Evolutionary conservation across 768 basidiomycete species (phyloP).

Genomic region (Dictyophora rubrovolvata): DNA sequence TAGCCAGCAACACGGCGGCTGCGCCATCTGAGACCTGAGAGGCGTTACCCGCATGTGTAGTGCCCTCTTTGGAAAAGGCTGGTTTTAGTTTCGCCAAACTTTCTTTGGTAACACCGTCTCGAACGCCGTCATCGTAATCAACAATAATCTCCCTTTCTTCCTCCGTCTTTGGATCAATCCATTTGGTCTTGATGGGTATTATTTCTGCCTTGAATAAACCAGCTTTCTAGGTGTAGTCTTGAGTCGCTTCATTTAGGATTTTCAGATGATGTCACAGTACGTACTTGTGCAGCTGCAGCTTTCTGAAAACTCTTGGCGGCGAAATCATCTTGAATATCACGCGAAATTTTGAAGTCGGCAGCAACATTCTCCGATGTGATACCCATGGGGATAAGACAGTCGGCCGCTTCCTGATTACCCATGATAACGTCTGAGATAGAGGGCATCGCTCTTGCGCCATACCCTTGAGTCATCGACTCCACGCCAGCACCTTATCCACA

Average conservation of each 20-base stretch:
- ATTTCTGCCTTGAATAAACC: slow-evolving; percentile 82
- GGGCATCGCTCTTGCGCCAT: slow-evolving; percentile 46
- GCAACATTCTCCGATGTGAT: slow-evolving; percentile 95
- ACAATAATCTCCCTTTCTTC: slow-evolving; percentile 58
- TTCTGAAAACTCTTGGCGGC: slow-evolving; percentile 38
- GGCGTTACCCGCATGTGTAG: slow-evolving; percentile 76
- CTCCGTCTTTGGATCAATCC: slow-evolving; percentile 66
- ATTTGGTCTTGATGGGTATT: slow-evolving; percentile 62
- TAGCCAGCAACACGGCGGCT: slow-evolving; percentile 76
- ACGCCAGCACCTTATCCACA: slow-evolving; percentile 59
- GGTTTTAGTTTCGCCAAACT: slow-evolving; percentile 74
- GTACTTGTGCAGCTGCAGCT: slow-evolving; percentile 4
- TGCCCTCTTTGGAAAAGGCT: slow-evolving; percentile 66
- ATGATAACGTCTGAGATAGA: slow-evolving; percentile 58
- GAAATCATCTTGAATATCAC: slow-evolving; percentile 74
- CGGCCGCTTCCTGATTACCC: slow-evolving; percentile 55
- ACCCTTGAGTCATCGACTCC: slow-evolving; percentile 83
- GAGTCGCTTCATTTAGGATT: neutral
- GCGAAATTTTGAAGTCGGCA: slow-evolving; percentile 59
- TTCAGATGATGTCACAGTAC: neutral
- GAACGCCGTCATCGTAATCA: slow-evolving; percentile 75
- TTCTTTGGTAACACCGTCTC: slow-evolving; percentile 75
- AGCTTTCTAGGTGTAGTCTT: slow-evolving; percentile 46
- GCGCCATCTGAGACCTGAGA: slow-evolving; percentile 91
- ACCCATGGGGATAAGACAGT: slow-evolving; percentile 84